phyloP scores from a whole-genome alignment of 176 grass and related monocot genomes.

The Musa acuminata region DNA sequence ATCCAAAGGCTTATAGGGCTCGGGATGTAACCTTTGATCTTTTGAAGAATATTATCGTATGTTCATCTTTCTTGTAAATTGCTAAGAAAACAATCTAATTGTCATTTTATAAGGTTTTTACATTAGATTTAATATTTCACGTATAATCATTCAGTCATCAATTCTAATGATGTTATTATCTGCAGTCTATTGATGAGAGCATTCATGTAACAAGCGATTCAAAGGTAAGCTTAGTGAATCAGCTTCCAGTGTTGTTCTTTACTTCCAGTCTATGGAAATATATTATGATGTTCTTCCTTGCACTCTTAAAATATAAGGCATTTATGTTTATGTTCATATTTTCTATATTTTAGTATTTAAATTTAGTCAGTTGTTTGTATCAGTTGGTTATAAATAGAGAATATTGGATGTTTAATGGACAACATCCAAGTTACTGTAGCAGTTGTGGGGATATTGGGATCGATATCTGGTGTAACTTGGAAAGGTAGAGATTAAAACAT shows the following conservation, averaged over 20 bases:
- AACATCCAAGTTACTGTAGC: not conserved
- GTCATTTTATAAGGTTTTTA: too few relatives aligned
- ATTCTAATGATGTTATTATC: constrained; percentile 11
- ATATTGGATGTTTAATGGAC: not conserved
- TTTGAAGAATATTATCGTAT: constrained; percentile 79
- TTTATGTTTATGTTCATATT: not conserved
- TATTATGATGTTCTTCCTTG: not conserved
- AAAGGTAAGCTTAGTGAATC: constrained; percentile 34
- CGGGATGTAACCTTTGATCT: constrained; percentile 78
- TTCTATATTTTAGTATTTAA: not conserved
- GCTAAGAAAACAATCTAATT: not conserved
- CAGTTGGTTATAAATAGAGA: not conserved
- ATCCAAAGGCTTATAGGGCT: constrained; percentile 76
- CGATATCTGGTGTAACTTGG: not conserved
- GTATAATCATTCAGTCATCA: not conserved
- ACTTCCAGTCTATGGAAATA: not conserved
- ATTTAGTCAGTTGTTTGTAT: not conserved
- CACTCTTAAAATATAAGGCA: not conserved
- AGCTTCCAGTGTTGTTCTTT: not conserved
- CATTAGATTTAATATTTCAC: too few relatives aligned
- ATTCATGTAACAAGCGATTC: constrained; percentile 82
- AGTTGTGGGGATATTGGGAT: not conserved
- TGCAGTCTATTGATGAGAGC: constrained; percentile 72
- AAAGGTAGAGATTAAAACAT: not conserved
- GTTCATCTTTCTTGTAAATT: constrained; percentile 6